phyloP scores from a whole-genome alignment of 352 stramenopile genomes.

The Pythium monospermum region DNA sequence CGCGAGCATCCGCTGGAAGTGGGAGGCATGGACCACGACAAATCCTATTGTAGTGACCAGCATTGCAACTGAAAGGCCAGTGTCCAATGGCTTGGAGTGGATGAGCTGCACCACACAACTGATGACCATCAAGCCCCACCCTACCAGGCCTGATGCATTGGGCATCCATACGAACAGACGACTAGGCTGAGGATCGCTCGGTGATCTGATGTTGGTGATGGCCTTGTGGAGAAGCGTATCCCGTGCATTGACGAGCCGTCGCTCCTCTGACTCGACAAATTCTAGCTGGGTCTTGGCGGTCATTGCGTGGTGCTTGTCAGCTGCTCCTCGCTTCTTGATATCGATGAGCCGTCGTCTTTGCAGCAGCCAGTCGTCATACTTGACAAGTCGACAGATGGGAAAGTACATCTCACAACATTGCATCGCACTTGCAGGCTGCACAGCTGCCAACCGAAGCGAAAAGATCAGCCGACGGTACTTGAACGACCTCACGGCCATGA shows the following conservation, averaged over 20 bases:
- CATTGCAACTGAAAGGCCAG: too few species aligned
- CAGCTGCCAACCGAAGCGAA: neutral
- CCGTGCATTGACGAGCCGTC: constrained; percentile 8
- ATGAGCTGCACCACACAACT: neutral
- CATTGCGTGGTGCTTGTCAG: neutral
- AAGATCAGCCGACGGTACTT: constrained; percentile 4
- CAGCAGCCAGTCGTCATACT: neutral
- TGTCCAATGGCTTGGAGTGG: too few species aligned
- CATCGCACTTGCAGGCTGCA: neutral
- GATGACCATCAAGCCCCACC: neutral
- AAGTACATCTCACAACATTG: constrained; percentile 14
- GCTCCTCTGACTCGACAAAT: constrained; percentile 11
- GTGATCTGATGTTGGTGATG: neutral
- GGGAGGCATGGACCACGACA: neutral
- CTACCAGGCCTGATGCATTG: neutral
- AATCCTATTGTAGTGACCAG: too few species aligned
- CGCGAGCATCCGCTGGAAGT: constrained; percentile 9
- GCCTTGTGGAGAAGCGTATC: constrained; percentile 5
- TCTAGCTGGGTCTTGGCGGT: constrained; percentile 1
- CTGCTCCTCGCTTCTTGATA: neutral
- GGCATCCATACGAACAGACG: neutral
- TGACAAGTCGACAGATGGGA: constrained; percentile 8
- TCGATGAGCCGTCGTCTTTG: neutral
- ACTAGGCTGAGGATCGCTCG: neutral
- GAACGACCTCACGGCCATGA: constrained; percentile 11